Percentiles rank a stretch among this genome's conserved stretches.
Conservation (phyloP, 106 monocot genomes). For the Chionographis japonica region DNA sequence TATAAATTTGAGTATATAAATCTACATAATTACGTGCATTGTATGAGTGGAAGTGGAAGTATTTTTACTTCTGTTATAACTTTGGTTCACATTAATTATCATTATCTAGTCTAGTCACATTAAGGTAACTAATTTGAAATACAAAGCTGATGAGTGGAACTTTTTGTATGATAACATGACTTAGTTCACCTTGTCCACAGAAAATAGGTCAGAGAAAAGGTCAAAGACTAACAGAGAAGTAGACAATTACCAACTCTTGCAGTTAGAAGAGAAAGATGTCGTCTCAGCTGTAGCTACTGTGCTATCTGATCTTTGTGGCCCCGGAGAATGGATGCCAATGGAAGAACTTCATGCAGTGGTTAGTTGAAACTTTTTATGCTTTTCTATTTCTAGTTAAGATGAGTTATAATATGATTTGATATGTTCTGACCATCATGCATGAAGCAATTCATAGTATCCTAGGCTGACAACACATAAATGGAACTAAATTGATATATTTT, state of each 20-base stretch:
- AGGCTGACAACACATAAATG: too few relatives aligned
- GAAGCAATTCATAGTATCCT: too few relatives aligned
- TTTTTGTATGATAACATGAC: not conserved
- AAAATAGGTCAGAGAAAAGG: slow-evolving; percentile 50
- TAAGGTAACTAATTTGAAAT: not conserved
- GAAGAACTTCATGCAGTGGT: slow-evolving; percentile 68
- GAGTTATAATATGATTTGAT: too few relatives aligned
- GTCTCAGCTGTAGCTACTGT: slow-evolving; percentile 74
- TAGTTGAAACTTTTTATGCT: slow-evolving; percentile 11
- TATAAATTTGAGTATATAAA: too few relatives aligned
- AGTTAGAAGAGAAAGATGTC: slow-evolving; percentile 85
- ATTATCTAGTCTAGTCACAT: too few relatives aligned
- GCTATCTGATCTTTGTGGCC: slow-evolving; percentile 75
- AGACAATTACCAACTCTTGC: slow-evolving; percentile 73
- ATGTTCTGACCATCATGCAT: too few relatives aligned
- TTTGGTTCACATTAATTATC: too few relatives aligned
- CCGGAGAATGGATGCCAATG: slow-evolving; percentile 82
- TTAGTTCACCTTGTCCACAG: slow-evolving; percentile 22
- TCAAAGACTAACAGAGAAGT: slow-evolving; percentile 61
- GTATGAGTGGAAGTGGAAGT: too few relatives aligned
- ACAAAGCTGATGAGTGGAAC: not conserved
- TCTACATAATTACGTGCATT: too few relatives aligned
- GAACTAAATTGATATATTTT: too few relatives aligned
- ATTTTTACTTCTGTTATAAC: too few relatives aligned
- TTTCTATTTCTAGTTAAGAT: too few relatives aligned